These are phyloP conservation scores for Termitomyces sp. DNA, from an alignment of 768 basidiomycete species.

Conservation along the genomic window DNA sequence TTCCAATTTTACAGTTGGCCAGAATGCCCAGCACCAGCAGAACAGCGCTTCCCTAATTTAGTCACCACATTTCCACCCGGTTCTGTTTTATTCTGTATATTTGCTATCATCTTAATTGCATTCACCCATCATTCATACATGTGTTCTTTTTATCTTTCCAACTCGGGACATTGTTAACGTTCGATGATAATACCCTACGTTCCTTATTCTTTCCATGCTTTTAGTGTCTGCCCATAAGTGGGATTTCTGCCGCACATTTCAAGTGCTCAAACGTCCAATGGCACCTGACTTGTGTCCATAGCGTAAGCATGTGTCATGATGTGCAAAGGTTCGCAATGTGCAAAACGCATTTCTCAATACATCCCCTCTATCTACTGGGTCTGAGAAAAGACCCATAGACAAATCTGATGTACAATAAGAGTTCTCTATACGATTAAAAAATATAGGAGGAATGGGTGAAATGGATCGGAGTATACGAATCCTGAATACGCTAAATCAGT, in stretches of 20 bases:
- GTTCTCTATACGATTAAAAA: too few species aligned
- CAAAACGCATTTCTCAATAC: too few species aligned
- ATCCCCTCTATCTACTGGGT: too few species aligned
- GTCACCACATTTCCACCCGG: constrained; percentile 7
- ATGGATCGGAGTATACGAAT: too few species aligned
- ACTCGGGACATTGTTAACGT: constrained; percentile 11
- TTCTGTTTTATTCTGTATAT: constrained; percentile 11
- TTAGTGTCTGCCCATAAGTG: not conserved
- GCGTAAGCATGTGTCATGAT: too few species aligned
- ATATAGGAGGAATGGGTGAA: too few species aligned
- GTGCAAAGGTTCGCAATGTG: too few species aligned
- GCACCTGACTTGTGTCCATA: too few species aligned
- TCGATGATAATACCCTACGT: constrained; percentile 1
- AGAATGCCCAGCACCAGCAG: constrained; percentile 34
- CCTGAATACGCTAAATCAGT: too few species aligned
- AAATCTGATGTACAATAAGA: too few species aligned
- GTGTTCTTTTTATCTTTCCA: constrained; percentile 7
- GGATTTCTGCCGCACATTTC: not conserved
- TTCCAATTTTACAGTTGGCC: constrained; percentile 16
- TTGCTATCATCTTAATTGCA: constrained; percentile 12
- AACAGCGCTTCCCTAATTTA: constrained; percentile 46
- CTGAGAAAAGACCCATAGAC: too few species aligned
- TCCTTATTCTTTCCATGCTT: constrained; percentile 2
- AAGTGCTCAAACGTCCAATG: too few species aligned
- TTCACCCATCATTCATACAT: constrained; percentile 11